Evolutionary conservation across 1,139 yeast species (phyloP).

Genomic region (Meyerozyma carpophila): DNA sequence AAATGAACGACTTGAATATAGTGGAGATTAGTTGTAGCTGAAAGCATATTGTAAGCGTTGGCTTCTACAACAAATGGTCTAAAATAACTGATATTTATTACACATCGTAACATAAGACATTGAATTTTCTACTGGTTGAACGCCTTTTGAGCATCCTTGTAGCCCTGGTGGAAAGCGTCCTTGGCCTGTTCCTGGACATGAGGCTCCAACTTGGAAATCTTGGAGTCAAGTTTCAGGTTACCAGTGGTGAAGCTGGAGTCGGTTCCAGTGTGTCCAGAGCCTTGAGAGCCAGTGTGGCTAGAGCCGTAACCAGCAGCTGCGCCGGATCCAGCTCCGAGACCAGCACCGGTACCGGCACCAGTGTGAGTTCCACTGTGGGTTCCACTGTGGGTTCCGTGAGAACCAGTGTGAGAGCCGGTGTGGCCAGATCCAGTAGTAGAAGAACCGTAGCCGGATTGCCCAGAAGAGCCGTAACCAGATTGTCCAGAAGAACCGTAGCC

Average conservation of each 20-base stretch:
- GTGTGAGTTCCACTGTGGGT: slow-evolving; percentile 6
- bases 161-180: slow-evolving; percentile 34
- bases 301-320: slow-evolving; percentile 3
- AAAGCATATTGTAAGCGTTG: too few relatives aligned
- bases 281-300: slow-evolving; percentile 2
- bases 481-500: slow-evolving; percentile 1
- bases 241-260: slow-evolving; percentile 24
- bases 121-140: slow-evolving; percentile 12
- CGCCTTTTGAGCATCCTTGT: slow-evolving; percentile 29
- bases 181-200: slow-evolving; percentile 31
- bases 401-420: slow-evolving; percentile 7
- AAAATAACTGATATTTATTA: background rate
- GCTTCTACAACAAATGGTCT: too few relatives aligned
- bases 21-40: too few relatives aligned
- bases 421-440: slow-evolving; percentile 6
- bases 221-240: slow-evolving; percentile 27
- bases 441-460: background rate
- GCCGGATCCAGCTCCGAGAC: background rate
- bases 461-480: too few relatives aligned
- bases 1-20: too few relatives aligned
- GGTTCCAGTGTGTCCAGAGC: slow-evolving; percentile 1
- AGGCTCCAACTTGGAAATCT: slow-evolving; percentile 29
- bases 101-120: background rate
- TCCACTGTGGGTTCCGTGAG: slow-evolving; percentile 8
- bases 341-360: slow-evolving; percentile 3